Evolutionary conservation across 352 stramenopile species (phyloP), one percentile per base, ranked within the genome.

Genomic region (Phytopythium sindhum): DNA sequence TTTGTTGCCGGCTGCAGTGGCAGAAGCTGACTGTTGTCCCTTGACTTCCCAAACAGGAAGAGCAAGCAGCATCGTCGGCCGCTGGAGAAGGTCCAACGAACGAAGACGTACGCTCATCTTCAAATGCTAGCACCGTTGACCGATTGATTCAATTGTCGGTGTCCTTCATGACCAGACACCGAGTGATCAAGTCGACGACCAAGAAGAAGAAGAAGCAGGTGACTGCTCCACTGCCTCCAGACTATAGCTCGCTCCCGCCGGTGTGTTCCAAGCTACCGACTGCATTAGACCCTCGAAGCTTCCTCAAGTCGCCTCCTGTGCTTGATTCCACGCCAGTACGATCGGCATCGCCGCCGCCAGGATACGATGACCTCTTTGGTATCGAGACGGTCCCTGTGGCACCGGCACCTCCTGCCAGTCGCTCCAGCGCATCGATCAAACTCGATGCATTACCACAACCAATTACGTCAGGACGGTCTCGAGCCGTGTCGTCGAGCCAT

Each of bases 331-430:
- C 37, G 0, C 61, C 64, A 26, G 57, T 50, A 4, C 73, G 77
- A 54, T 74, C 79, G 0, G 42, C 69, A 12, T 80, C 77, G 0
- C 81, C 70, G 11, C 80, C 81, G 12, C 79, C 81, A 56, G 67
- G 73, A 0, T 89, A 89, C 54, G 65, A 86, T 47, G 81, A 89
- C 35, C 58, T 90, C 7, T 90, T 90, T 42, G 81, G 78, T 2
- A 77, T 90, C 33, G 80, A 90, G 62, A 90, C 78, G 1, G 60
- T 89, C 0, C 29, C 70, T 1, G 68, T 81, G 11, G 39, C 67
- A 24, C 37, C 39, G 28, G 19, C 29, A 51, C 21, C 47, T 24
- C 17, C 17, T 44, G 24, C 24, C 61, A 61, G 53, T 47, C 61
- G n/a, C 53, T 61, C 56, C 2, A 52, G 26, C 42, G 37, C 55